Evolutionary conservation across 768 basidiomycete species (phyloP).

Genomic region (Holtermannia corniformis): DNA sequence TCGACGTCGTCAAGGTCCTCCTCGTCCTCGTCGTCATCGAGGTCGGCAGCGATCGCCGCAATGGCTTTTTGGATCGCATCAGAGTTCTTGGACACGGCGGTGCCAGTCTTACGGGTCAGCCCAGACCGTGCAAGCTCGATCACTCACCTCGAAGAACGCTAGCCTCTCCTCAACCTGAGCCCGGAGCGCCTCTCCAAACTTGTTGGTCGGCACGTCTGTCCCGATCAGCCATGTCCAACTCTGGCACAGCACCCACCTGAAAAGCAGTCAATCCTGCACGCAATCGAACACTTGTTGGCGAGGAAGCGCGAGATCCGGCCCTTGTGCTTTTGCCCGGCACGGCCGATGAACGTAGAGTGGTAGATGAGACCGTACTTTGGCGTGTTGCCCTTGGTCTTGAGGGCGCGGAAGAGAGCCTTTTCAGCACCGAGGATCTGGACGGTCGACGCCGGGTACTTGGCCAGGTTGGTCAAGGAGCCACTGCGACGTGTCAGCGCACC

Average conservation of each 20-base stretch:
- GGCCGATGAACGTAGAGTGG: constrained; percentile 92
- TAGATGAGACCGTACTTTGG: constrained; percentile 99
- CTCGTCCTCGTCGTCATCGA: constrained; percentile 33
- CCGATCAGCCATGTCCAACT: not conserved
- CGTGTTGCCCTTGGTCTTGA: constrained; percentile 98
- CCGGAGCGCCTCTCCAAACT: constrained; percentile 89
- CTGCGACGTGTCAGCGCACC: constrained; percentile 6
- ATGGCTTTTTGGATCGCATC: constrained; percentile 86
- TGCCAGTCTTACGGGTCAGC: constrained; percentile 49
- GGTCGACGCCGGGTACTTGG: constrained; percentile 96
- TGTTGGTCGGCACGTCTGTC: constrained; percentile 58
- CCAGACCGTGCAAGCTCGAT: not conserved
- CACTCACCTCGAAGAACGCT: constrained; percentile 67
- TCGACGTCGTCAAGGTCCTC: constrained; percentile 59
- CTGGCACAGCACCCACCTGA: constrained; percentile 49
- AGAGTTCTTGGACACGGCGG: constrained; percentile 72
- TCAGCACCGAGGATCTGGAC: constrained; percentile 97
- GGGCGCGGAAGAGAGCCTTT: constrained; percentile 90
- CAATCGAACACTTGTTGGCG: constrained; percentile 97
- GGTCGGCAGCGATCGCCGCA: constrained; percentile 50
- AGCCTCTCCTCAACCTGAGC: constrained; percentile 93
- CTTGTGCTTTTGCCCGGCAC: constrained; percentile 87
- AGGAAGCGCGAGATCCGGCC: constrained; percentile 97
- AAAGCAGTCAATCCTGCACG: constrained; percentile 92
- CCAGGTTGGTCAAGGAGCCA: constrained; percentile 88